phyloP scores from a whole-genome alignment of 495 filamentous ascomycete genomes.

The Lepidopterella palustris region DNA sequence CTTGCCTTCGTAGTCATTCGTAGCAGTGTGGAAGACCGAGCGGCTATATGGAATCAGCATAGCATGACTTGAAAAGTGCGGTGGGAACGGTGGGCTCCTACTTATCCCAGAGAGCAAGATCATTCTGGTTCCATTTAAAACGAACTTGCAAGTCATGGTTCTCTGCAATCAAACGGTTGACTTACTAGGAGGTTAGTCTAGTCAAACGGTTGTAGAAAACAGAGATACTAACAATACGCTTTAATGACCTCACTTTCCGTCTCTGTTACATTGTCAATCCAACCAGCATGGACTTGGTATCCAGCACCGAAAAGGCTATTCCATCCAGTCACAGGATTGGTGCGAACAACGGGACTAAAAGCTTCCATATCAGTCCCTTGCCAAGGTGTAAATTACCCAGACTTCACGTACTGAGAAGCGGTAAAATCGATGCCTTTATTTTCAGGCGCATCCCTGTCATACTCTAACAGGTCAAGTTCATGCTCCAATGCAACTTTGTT shows the following conservation, averaged over 20 bases:
- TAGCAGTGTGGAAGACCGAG: slow-evolving; percentile 60
- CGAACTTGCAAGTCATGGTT: slow-evolving; percentile 73
- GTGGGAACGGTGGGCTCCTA: neutral
- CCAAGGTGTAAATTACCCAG: neutral
- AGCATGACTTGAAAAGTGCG: neutral
- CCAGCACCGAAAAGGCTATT: slow-evolving; percentile 60
- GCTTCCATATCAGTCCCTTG: neutral
- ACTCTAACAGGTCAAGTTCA: slow-evolving; percentile 48
- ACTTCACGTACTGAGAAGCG: slow-evolving; percentile 46
- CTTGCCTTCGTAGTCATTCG: slow-evolving; percentile 59
- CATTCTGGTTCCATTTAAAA: slow-evolving; percentile 39
- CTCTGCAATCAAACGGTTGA: slow-evolving; percentile 44
- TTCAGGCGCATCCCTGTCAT: slow-evolving; percentile 55
- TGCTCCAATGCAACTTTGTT: slow-evolving; percentile 48
- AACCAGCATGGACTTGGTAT: slow-evolving; percentile 45
- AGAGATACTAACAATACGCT: slow-evolving; percentile 50
- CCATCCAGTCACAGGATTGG: slow-evolving; percentile 73
- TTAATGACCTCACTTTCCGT: slow-evolving; percentile 55
- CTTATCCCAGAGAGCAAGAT: slow-evolving; percentile 67
- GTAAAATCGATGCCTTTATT: slow-evolving; percentile 56
- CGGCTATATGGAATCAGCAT: slow-evolving; percentile 26
- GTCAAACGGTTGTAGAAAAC: neutral
- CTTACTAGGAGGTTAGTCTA: neutral
- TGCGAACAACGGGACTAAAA: slow-evolving; percentile 54
- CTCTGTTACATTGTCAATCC: slow-evolving; percentile 55